These are phyloP conservation scores for Chionographis japonica DNA, from an alignment of 106 monocot species.

Conservation along the genomic window DNA sequence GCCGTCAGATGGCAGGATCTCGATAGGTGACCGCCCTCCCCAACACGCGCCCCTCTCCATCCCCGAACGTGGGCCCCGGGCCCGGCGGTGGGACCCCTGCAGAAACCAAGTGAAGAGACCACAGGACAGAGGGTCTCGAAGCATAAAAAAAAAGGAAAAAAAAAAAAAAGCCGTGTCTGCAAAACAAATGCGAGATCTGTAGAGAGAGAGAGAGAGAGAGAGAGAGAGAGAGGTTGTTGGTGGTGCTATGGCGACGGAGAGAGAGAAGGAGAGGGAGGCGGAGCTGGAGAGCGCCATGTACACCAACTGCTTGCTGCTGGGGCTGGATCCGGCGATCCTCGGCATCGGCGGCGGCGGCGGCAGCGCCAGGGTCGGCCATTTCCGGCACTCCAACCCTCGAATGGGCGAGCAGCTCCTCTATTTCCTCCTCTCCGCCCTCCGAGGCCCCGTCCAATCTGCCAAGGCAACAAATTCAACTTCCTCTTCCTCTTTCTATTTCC, in stretches of 20 bases:
- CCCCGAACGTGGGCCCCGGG: too few relatives aligned
- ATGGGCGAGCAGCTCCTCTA: conserved; percentile 98
- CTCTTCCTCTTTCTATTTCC: background rate
- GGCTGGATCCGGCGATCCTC: conserved; percentile 83
- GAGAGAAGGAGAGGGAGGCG: conserved; percentile 97
- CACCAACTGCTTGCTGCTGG: conserved; percentile 96
- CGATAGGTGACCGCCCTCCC: too few relatives aligned
- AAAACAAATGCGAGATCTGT: too few relatives aligned
- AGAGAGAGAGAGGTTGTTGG: too few relatives aligned
- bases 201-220: too few relatives aligned
- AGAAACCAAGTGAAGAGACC: too few relatives aligned
- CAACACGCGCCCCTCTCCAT: too few relatives aligned
- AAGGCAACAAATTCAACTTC: conserved; percentile 38
- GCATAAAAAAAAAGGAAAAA: too few relatives aligned
- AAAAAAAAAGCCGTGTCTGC: too few relatives aligned
- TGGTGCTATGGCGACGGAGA: conserved; percentile 67
- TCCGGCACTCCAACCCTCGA: conserved; percentile 93
- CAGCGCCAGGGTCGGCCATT: conserved; percentile 57
- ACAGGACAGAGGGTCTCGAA: too few relatives aligned
- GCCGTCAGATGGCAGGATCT: too few relatives aligned
- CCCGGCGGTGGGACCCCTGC: too few relatives aligned
- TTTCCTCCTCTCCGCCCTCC: conserved; percentile 93
- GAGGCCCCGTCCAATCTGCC: conserved; percentile 87
- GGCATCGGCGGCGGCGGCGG: conserved; percentile 19
- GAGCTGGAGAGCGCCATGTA: conserved; percentile 98